Conservation (phyloP, 2,329 filamentous ascomycete species). For the Stagonosporopsis chrysanthemi region DNA sequence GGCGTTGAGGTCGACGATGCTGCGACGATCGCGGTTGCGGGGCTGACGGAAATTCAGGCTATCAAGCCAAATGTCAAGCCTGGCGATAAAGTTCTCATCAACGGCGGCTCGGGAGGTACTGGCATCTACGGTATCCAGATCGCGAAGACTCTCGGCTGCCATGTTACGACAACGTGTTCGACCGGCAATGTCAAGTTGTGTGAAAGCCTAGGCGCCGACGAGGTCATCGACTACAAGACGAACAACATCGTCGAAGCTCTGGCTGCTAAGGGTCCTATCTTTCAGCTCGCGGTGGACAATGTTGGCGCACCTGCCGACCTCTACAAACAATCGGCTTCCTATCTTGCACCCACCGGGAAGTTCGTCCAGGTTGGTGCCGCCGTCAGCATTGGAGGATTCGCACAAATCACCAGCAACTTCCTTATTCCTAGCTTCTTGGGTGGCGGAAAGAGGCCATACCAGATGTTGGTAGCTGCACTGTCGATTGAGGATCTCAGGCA, state of each 20-base stretch:
- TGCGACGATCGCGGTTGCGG: conserved; percentile 48
- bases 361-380: conserved; percentile 52
- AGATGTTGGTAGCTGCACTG: conserved; percentile 49
- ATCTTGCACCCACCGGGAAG: conserved; percentile 57
- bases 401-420: conserved; percentile 48
- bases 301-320: conserved; percentile 60
- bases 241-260: conserved; percentile 58
- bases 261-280: conserved; percentile 58
- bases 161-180: conserved; percentile 68
- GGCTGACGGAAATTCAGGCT: conserved; percentile 51
- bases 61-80: conserved; percentile 48
- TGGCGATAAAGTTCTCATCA: conserved; percentile 66
- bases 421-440: conserved; percentile 58
- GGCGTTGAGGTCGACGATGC: conserved; percentile 44
- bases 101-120: conserved; percentile 69
- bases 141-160: conserved; percentile 66
- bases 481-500: conserved; percentile 56
- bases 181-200: conserved; percentile 64
- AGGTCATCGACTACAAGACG: conserved; percentile 67
- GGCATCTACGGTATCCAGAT: conserved; percentile 69
- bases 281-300: conserved; percentile 65
- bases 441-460: conserved; percentile 58
- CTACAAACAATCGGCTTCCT: conserved; percentile 62
- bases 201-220: conserved; percentile 67
- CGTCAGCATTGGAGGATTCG: conserved; percentile 31